Base-by-base conservation (phyloP, 768 basidiomycete species). In the Mycena olivaceomarginata region DNA sequence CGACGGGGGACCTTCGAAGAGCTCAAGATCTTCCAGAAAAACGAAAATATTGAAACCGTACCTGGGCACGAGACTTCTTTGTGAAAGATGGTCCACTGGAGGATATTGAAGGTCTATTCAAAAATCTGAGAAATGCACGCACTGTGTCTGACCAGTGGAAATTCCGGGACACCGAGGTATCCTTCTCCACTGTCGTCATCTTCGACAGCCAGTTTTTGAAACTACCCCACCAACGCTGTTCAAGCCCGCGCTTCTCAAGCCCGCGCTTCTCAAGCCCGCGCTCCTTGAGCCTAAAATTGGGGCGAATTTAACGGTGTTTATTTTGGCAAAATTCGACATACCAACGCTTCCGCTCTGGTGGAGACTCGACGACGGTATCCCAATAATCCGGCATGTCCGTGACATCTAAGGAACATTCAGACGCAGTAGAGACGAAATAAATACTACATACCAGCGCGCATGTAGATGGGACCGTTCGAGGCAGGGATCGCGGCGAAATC, bases 141-240 rank as follows among this genome's bases (percentile, higher is more conserved):
- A 72, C 72, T n/a, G 74, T 75, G 40, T 80, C 80, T 13, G 71
- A 51, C 79, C 81, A 82, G 22, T 76, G 77, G 67, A 80, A 78
- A 48, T 71, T 81, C 20, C 77, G 62, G 6, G 65, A 62, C 2
- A 79, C 13, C 6, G 73, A 67, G 25, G 75, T 68, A 25, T 60
- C 65, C 46, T 51, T 73, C 41, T 72, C 70, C 39, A 82, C 69
- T 10, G 76, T 74, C 31, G 62, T 82, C 16, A 45, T 10, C 43
- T 45, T 45, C 11, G 43, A 10, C 11, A 82, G 72, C 81, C 81
- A 82, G 11, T 64, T 72, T 31, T 69, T 72, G 75, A 82, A 82
- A 20, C 45, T 37, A 4, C 81, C 81, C 53, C 77, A 82, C 81
- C 81, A 82, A 10, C 81, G 74, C 56, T 79, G 66, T 22, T 82